Evolutionary conservation across 495 filamentous ascomycete genomes (phyloP).

Genomic region (Pyrenula massariospora): DNA sequence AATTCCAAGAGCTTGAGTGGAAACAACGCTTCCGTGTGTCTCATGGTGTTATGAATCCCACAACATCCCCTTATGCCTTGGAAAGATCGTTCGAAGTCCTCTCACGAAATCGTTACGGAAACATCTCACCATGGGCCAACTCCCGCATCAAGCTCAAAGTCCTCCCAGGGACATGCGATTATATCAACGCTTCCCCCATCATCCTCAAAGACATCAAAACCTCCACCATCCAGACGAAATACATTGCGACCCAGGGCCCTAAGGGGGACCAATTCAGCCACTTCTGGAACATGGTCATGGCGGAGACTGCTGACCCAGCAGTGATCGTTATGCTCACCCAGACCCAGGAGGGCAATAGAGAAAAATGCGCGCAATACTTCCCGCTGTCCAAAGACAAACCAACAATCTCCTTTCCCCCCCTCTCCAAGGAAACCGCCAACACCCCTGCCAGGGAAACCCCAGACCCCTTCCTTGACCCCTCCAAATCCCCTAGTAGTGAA

Average conservation of each 20-base stretch:
- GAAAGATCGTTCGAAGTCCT: conserved; percentile 37
- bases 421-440: neutral
- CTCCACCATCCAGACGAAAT: conserved; percentile 17
- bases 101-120: conserved; percentile 65
- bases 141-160: conserved; percentile 79
- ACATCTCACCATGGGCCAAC: conserved; percentile 76
- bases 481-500: neutral
- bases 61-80: conserved; percentile 37
- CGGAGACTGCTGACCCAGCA: conserved; percentile 64
- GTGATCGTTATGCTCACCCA: conserved; percentile 96
- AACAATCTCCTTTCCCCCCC: conserved; percentile 42
- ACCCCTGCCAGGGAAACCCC: neutral
- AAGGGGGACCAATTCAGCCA: conserved; percentile 59
- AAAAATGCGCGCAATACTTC: conserved; percentile 92
- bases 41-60: neutral
- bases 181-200: conserved; percentile 95
- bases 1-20: conserved; percentile 38
- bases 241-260: conserved; percentile 65
- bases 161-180: conserved; percentile 68
- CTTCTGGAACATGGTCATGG: conserved; percentile 93
- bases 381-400: conserved; percentile 47
- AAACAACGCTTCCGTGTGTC: conserved; percentile 24
- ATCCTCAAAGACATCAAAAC: conserved; percentile 33
- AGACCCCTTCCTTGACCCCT: neutral
- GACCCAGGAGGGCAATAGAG: conserved; percentile 65